Conservation (phyloP, 345 rosid species). For the Clarkia xantiana region DNA sequence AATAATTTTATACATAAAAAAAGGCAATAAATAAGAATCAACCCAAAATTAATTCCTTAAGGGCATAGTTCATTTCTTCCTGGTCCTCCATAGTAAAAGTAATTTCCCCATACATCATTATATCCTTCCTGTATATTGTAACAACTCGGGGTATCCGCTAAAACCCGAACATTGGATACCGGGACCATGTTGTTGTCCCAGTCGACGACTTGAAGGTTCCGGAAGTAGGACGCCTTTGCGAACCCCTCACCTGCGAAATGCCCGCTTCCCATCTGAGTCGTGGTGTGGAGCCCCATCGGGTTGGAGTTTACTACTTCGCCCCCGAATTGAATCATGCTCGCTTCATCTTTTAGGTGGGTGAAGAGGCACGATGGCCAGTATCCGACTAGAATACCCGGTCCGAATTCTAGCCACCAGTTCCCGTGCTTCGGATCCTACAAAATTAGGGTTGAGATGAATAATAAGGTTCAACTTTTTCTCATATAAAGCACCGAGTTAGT, state of each 20-base stretch:
- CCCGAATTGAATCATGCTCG: slow-evolving; percentile 91
- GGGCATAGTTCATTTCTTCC: slow-evolving; percentile 81
- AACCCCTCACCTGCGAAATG: slow-evolving; percentile 91
- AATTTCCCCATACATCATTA: slow-evolving; percentile 81
- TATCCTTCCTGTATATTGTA: slow-evolving; percentile 76
- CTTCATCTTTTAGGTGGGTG: slow-evolving; percentile 65
- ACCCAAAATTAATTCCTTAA: slow-evolving; percentile 13
- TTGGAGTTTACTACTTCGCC: slow-evolving; percentile 78
- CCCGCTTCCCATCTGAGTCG: slow-evolving; percentile 95
- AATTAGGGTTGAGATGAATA: no score
- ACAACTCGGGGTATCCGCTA: slow-evolving; percentile 86
- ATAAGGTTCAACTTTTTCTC: no score
- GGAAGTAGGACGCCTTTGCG: slow-evolving; percentile 76
- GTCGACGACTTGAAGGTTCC: slow-evolving; percentile 80
- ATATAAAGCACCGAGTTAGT: no score
- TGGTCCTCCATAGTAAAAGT: slow-evolving; percentile 93
- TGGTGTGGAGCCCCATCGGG: slow-evolving; percentile 67
- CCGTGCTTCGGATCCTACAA: slow-evolving; percentile 98
- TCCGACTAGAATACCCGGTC: slow-evolving; percentile 75
- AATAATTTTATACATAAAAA: no score
- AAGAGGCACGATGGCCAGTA: slow-evolving; percentile 88
- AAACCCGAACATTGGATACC: slow-evolving; percentile 39
- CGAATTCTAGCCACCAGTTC: slow-evolving; percentile 98
- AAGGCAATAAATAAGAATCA: no score
- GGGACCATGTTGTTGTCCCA: slow-evolving; percentile 88